Conservation (phyloP, 2,329 filamentous ascomycete species). For the Onygenales sp. region DNA sequence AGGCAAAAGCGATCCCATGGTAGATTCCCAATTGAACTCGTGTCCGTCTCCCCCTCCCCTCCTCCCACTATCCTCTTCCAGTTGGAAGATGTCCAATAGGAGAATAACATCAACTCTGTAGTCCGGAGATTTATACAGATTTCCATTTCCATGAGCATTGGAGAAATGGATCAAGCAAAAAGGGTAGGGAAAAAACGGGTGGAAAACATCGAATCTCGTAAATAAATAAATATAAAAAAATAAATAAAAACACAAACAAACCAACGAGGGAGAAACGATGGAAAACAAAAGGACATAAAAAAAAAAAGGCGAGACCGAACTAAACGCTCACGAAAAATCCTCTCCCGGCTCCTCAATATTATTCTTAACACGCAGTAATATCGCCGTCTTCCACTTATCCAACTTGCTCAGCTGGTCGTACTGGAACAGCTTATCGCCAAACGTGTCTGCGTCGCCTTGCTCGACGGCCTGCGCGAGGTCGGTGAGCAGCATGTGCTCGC, state of each 20-base stretch:
- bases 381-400: conserved; percentile 93
- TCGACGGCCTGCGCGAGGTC: conserved; percentile 71
- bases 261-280: conserved; percentile 5
- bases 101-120: too few relatives aligned
- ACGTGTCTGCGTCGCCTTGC: conserved; percentile 68
- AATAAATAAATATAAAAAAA: not conserved
- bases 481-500: conserved; percentile 71
- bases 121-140: too few relatives aligned
- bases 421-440: conserved; percentile 77
- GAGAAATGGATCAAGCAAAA: not conserved
- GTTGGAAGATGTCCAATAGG: too few relatives aligned
- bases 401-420: conserved; percentile 88
- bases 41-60: too few relatives aligned
- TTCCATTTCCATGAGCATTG: too few relatives aligned
- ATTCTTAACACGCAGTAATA: conserved; percentile 75
- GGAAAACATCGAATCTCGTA: not conserved
- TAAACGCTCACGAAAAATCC: conserved; percentile 51
- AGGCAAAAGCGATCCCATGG: too few relatives aligned
- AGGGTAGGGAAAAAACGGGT: not conserved
- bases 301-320: not conserved
- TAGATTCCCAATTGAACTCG: too few relatives aligned
- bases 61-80: too few relatives aligned
- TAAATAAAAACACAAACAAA: not conserved
- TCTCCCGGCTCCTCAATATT: conserved; percentile 63
- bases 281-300: conserved; percentile 3